These are phyloP conservation scores for Candida sonorensis DNA, from an alignment of 805 yeast genomes.

Conservation along the genomic window DNA sequence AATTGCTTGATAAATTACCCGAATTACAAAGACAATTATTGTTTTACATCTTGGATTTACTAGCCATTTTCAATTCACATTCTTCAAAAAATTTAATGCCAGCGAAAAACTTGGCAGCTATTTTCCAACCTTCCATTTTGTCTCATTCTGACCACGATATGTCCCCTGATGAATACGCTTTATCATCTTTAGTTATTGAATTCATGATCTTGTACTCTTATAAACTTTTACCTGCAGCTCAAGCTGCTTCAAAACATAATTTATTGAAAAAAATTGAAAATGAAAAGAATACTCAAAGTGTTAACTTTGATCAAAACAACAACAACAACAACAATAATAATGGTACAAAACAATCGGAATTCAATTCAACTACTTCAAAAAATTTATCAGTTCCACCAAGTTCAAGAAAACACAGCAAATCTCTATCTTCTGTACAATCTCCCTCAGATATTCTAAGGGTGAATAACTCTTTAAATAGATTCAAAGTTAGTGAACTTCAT, in stretches of 20 bases:
- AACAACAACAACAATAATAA: not conserved
- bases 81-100: slow-evolving; percentile 83
- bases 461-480: slow-evolving; percentile 7
- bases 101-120: slow-evolving; percentile 86
- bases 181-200: slow-evolving; percentile 81
- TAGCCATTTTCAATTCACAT: slow-evolving; percentile 78
- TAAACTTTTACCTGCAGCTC: slow-evolving; percentile 55
- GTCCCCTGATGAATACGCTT: slow-evolving; percentile 85
- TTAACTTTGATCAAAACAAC: not conserved
- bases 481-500: slow-evolving; percentile 4
- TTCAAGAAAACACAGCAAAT: slow-evolving; percentile 30
- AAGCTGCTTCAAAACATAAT: slow-evolving; percentile 13
- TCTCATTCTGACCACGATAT: slow-evolving; percentile 91
- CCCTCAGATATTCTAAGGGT: slow-evolving; percentile 33
- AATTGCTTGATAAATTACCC: slow-evolving; percentile 63
- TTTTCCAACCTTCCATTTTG: slow-evolving; percentile 93
- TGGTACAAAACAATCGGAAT: slow-evolving; percentile 1
- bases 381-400: slow-evolving; percentile 11
- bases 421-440: slow-evolving; percentile 40
- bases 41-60: slow-evolving; percentile 78
- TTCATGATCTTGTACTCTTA: slow-evolving; percentile 83
- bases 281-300: no score
- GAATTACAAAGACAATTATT: slow-evolving; percentile 73
- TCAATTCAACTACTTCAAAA: slow-evolving; percentile 1
- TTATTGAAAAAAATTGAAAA: no score